Evolutionary conservation across 2,329 filamentous ascomycete genomes (phyloP).

Genomic region (Conoideocrella luteorostrata): DNA sequence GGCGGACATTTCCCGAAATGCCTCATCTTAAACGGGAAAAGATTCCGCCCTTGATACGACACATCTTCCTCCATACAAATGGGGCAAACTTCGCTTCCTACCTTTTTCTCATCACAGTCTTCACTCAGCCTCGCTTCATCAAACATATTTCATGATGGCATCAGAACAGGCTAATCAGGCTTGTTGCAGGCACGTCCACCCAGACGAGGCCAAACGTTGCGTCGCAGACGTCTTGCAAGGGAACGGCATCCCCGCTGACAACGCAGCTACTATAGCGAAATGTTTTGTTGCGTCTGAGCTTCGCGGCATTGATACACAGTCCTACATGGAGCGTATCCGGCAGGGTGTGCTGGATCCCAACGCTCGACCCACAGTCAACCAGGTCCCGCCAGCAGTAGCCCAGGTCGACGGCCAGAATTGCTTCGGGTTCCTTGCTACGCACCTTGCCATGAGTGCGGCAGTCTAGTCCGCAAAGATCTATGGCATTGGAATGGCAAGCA

Average conservation of each 20-base stretch:
- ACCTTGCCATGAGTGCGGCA: constrained; percentile 58
- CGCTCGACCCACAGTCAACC: constrained; percentile 50
- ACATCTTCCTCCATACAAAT: too few species aligned
- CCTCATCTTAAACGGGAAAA: too few species aligned
- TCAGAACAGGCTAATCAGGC: neutral
- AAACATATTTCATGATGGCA: neutral
- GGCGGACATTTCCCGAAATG: too few species aligned
- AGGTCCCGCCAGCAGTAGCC: constrained; percentile 65
- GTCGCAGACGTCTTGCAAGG: constrained; percentile 49
- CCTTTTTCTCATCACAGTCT: too few species aligned
- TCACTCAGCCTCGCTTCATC: too few species aligned
- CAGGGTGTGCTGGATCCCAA: constrained; percentile 59
- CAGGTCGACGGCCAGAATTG: constrained; percentile 63
- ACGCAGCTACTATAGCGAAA: constrained; percentile 57
- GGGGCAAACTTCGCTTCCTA: neutral
- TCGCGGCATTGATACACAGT: constrained; percentile 73
- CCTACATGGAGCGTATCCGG: constrained; percentile 69
- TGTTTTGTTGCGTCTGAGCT: constrained; percentile 70
- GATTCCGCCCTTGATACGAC: too few species aligned
- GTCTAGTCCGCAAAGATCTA: constrained; percentile 57
- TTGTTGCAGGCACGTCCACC: constrained; percentile 11
- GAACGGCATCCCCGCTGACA: constrained; percentile 51
- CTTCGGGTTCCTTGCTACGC: constrained; percentile 69
- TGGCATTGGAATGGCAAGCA: constrained; percentile 69
- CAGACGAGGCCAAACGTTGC: constrained; percentile 38